Conservation (phyloP, 345 rosid species). For the Zanthoxylum bungeanum region DNA sequence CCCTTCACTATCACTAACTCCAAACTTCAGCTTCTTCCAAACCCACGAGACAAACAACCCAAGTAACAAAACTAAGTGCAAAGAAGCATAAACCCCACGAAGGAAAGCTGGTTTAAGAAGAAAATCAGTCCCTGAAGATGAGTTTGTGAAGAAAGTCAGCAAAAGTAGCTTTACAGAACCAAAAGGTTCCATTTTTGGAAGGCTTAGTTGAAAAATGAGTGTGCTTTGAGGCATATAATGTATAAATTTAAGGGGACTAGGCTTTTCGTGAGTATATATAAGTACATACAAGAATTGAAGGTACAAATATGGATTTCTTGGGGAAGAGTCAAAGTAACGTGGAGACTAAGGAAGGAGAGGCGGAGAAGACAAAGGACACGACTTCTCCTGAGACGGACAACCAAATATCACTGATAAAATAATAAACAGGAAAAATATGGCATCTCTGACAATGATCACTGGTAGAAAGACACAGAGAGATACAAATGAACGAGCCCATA, state of each 20-base stretch:
- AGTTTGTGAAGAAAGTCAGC: constrained; percentile 20
- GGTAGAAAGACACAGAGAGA: too few species aligned
- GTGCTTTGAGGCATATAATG: neutral
- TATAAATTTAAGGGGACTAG: neutral
- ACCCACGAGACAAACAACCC: constrained; percentile 32
- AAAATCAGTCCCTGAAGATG: constrained; percentile 24
- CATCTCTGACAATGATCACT: too few species aligned
- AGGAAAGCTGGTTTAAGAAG: constrained; percentile 38
- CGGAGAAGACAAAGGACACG: neutral
- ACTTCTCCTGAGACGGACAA: too few species aligned
- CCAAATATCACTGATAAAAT: too few species aligned
- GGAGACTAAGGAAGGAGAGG: neutral
- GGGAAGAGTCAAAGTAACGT: neutral
- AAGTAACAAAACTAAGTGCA: constrained; percentile 45
- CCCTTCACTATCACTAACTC: constrained; percentile 12
- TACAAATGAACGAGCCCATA: too few species aligned
- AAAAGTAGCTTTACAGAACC: constrained; percentile 5
- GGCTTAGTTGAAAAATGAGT: neutral
- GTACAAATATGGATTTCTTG: neutral
- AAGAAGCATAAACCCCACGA: constrained; percentile 37
- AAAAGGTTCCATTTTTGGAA: constrained; percentile 24
- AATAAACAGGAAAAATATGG: too few species aligned
- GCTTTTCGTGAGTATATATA: neutral
- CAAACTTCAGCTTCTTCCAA: constrained; percentile 26
- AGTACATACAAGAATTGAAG: too few species aligned